A percentile compares a stretch with the other conserved stretches of the same genome.
Conservation (phyloP, 2,329 filamentous ascomycete genomes). For the Clarireedia paspali region DNA sequence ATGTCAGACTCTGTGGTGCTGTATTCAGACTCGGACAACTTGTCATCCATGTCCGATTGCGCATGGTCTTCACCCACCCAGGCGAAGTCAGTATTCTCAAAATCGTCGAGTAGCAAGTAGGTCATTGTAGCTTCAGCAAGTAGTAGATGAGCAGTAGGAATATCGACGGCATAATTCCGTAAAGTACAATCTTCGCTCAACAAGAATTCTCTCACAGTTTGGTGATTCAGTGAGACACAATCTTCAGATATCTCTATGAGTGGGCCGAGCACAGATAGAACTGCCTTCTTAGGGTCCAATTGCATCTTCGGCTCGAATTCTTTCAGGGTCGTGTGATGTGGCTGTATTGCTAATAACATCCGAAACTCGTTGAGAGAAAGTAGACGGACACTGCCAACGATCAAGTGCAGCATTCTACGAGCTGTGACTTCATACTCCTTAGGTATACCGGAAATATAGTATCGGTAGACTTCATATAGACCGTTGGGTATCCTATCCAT, state of each 20-base stretch:
- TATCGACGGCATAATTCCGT: slow-evolving; percentile 8
- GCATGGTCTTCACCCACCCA: no score
- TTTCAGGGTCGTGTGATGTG: slow-evolving; percentile 20
- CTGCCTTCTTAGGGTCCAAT: neutral
- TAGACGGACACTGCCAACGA: slow-evolving; percentile 30
- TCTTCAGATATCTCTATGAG: neutral
- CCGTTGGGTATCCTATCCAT: no score
- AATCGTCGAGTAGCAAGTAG: slow-evolving; percentile 30
- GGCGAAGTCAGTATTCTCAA: neutral
- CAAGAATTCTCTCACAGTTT: neutral
- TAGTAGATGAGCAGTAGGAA: slow-evolving; percentile 1
- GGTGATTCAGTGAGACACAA: neutral
- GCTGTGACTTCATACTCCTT: no score
- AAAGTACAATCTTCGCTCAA: neutral
- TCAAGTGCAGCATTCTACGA: slow-evolving; percentile 25
- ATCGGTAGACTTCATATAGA: no score
- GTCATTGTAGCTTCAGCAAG: slow-evolving; percentile 18
- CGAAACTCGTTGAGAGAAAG: slow-evolving; percentile 31
- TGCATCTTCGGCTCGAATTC: slow-evolving; percentile 6
- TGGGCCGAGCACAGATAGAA: neutral
- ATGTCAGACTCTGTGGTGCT: no score
- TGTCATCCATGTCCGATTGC: no score
- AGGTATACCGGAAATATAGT: no score
- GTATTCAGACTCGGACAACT: no score
- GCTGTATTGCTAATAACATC: slow-evolving; percentile 27